A percentile compares a stretch with the other conserved stretches of the same genome.
These are phyloP conservation scores for Geotrichum citri-aurantii DNA, from an alignment of 1,139 yeast species.

Conservation along the genomic window DNA sequence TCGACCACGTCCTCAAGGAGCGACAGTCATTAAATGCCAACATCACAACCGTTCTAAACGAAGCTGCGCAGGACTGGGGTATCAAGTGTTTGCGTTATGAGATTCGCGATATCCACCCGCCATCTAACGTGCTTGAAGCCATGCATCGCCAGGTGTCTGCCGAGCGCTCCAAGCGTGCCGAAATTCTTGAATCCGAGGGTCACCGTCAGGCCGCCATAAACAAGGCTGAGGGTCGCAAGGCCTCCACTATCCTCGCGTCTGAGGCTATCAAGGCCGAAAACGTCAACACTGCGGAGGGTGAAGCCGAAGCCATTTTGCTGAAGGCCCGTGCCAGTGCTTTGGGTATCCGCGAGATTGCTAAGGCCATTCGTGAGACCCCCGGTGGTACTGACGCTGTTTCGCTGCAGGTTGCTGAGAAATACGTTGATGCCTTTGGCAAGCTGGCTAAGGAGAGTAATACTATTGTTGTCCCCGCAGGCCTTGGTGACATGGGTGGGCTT, in stretches of 20 bases:
- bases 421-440: slow-evolving; percentile 74
- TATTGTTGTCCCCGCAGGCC: slow-evolving; percentile 66
- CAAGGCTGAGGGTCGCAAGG: slow-evolving; percentile 77
- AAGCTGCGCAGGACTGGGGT: slow-evolving; percentile 85
- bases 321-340: slow-evolving; percentile 74
- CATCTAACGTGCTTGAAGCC: slow-evolving; percentile 78
- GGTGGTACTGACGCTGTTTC: slow-evolving; percentile 73
- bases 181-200: slow-evolving; percentile 82
- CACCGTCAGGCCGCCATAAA: slow-evolving; percentile 71
- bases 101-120: slow-evolving; percentile 85
- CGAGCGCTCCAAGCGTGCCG: slow-evolving; percentile 80
- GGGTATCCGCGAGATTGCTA: slow-evolving; percentile 59
- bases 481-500: slow-evolving; percentile 68
- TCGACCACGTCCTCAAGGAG: slow-evolving; percentile 73
- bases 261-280: slow-evolving; percentile 61
- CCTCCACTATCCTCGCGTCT: slow-evolving; percentile 60
- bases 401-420: slow-evolving; percentile 76
- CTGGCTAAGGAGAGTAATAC: slow-evolving; percentile 80
- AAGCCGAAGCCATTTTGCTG: slow-evolving; percentile 58
- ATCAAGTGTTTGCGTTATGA: slow-evolving; percentile 79
- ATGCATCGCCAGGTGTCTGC: slow-evolving; percentile 90
- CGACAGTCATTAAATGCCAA: slow-evolving; percentile 65
- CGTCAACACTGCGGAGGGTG: slow-evolving; percentile 64
- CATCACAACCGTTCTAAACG: slow-evolving; percentile 74
- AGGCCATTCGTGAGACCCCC: slow-evolving; percentile 60